Evolutionary conservation across 495 filamentous ascomycete species (phyloP), one percentile per base, ranked within the genome.

Genomic region (Penicillium maclennaniae): DNA sequence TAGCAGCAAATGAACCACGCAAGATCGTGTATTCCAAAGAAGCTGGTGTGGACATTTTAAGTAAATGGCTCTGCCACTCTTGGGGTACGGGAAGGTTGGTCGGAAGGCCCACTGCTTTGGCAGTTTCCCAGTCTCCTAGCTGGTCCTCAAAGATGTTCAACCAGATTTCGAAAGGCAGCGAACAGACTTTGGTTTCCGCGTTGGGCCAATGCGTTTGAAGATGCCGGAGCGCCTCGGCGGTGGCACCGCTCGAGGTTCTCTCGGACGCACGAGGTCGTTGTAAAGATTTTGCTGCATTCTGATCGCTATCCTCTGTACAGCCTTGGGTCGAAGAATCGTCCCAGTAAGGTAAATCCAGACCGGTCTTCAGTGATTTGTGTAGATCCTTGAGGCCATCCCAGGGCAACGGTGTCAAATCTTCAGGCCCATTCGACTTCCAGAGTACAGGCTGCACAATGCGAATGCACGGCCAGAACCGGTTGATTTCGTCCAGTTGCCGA

Each of bases 91-190:
- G 77, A 7, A 96, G 71, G 41, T 77, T 90, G 5, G 89, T 87
- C 57, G 86, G 88, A 39, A 97, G 77, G 47, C 89, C 84, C 12
- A 97, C 78, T 2, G 87, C 84, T 45, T 80, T 86, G 15, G 92
- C 86, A 3, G 91, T 77, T 69, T 96, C 92, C 92, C 92, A 97
- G 64, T 97, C 92, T 15, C 82, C 82, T 15, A 90, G 78, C 21
- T 76, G 70, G 56, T 85, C 83, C 58, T 93, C 86, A 39, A 97
- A 84, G 21, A 97, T 86, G 43, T 88, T 86, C 25, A 87, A 82
- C 91, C 92, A 96, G 21, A 97, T 76, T 67, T 97, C 92, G 0
- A 87, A 82, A 0, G 92, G 92, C 0, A 97, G 72, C 7, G 64
- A 69, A 16, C 47, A 61, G 0, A 56, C 58, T 17, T 58, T 66